phyloP scores from a whole-genome alignment of 352 stramenopile genomes.

The Phytophthora pistaciae region DNA sequence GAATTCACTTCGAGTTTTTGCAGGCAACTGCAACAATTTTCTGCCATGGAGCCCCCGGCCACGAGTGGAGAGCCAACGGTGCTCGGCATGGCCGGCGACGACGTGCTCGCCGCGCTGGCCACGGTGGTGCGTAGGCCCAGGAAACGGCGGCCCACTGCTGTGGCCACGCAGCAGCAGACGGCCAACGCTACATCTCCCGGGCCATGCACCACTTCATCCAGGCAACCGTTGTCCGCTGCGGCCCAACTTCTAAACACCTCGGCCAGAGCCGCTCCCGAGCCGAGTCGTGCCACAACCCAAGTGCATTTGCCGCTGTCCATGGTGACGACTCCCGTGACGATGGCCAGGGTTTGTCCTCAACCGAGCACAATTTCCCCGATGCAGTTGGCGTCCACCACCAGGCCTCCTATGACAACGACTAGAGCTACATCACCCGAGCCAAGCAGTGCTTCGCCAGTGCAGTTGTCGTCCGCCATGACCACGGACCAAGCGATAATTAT shows the following conservation, averaged over 20 bases:
- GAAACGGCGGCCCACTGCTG: neutral
- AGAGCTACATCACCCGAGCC: too few species aligned
- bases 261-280: too few species aligned
- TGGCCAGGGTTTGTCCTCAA: too few species aligned
- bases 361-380: neutral
- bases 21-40: neutral
- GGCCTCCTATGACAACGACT: too few species aligned
- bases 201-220: neutral
- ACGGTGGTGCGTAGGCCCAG: neutral
- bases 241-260: too few species aligned
- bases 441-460: too few species aligned
- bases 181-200: neutral
- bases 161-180: neutral
- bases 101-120: neutral
- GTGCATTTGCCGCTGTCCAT: neutral
- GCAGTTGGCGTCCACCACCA: neutral
- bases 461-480: too few species aligned
- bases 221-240: too few species aligned
- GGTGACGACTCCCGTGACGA: neutral
- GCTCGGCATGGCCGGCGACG: slow-evolving; percentile 1
- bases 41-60: neutral
- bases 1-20: neutral
- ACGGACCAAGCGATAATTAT: too few species aligned
- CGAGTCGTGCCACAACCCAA: too few species aligned
- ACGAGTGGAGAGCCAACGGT: neutral